Percentiles rank a stretch among this genome's conserved stretches.
These are phyloP conservation scores for Alnus glutinosa DNA, from an alignment of 306 rosid species.

Conservation along the genomic window DNA sequence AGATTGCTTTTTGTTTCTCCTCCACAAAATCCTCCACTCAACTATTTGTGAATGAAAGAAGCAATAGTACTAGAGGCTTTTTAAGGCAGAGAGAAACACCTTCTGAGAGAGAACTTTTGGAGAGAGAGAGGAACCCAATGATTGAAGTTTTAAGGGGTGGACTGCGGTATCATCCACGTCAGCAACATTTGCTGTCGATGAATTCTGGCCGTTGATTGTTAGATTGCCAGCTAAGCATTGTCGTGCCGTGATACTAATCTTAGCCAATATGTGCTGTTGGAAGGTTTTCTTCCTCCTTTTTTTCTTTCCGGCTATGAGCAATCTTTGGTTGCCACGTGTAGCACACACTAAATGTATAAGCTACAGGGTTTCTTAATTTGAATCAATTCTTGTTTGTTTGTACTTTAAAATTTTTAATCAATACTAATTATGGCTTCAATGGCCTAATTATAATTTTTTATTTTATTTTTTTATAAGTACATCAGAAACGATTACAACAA, in stretches of 20 bases:
- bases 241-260: constrained; percentile 32
- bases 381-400: constrained; percentile 10
- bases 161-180: constrained; percentile 54
- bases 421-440: constrained; percentile 19
- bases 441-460: not conserved
- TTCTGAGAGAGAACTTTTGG: constrained; percentile 28
- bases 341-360: constrained; percentile 25
- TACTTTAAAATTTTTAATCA: not conserved
- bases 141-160: constrained; percentile 63
- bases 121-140: constrained; percentile 51
- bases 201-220: constrained; percentile 55
- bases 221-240: constrained; percentile 72
- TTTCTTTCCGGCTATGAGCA: constrained; percentile 17
- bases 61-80: not conserved
- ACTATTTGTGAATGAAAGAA: constrained; percentile 22
- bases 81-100: constrained; percentile 12
- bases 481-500: no score
- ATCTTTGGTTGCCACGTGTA: constrained; percentile 35
- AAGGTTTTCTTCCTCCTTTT: not conserved
- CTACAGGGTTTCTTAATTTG: constrained; percentile 14
- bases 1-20: constrained; percentile 39
- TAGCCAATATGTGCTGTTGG: constrained; percentile 53
- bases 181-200: constrained; percentile 37
- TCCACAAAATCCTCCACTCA: constrained; percentile 22
- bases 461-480: no score